These are phyloP conservation scores for Neurospora intermedia DNA, from an alignment of 495 filamentous ascomycete genomes.

Conservation along the genomic window DNA sequence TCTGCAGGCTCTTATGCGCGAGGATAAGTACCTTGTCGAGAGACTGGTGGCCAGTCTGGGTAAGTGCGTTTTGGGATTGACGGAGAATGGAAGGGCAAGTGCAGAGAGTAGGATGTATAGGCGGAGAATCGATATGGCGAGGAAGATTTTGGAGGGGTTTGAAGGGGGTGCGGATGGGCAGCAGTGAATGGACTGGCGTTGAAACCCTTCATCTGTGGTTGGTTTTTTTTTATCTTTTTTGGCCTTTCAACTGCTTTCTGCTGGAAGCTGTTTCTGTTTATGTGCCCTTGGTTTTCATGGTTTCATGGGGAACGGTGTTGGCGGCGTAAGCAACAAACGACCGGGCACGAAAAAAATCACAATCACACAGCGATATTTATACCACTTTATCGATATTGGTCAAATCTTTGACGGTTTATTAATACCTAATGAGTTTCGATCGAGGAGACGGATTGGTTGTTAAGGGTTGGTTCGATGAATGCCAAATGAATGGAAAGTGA, in stretches of 20 bases:
- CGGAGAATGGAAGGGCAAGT: conserved; percentile 47
- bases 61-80: conserved; percentile 56
- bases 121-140: conserved; percentile 61
- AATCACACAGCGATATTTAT: not conserved
- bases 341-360: not conserved
- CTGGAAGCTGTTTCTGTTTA: not conserved
- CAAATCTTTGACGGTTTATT: not conserved
- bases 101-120: conserved; percentile 53
- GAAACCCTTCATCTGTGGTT: not conserved
- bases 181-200: not conserved
- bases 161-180: conserved; percentile 8
- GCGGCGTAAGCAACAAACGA: not conserved
- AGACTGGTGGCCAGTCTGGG: conserved; percentile 63
- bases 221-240: too few species aligned
- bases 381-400: not conserved
- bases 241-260: too few species aligned
- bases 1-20: conserved; percentile 46
- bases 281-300: not conserved
- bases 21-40: conserved; percentile 69
- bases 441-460: not conserved
- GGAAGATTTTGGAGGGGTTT: conserved; percentile 56
- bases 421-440: not conserved
- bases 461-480: not conserved
- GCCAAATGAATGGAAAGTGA: not conserved
- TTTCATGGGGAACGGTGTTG: not conserved